Conservation (phyloP, 176 grass and related monocot genomes). For the Aegilops umbellulata region DNA sequence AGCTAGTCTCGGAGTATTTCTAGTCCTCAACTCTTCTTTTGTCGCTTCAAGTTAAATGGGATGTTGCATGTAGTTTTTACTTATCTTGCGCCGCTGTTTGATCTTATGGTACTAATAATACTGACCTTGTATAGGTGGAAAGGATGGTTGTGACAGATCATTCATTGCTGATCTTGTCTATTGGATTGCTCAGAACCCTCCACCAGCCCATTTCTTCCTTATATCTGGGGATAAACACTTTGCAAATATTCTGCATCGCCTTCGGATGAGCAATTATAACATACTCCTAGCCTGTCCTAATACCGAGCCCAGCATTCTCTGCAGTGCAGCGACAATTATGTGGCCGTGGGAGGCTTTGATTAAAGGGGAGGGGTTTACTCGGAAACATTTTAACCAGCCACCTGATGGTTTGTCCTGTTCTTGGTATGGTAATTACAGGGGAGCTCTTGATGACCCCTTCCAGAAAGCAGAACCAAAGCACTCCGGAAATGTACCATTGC, state of each 20-base stretch:
- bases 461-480: conserved; percentile 34
- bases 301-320: conserved; percentile 33
- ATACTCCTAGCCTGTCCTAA: conserved; percentile 66
- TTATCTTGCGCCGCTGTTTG: not conserved
- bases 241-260: conserved; percentile 72
- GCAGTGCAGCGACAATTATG: conserved; percentile 81
- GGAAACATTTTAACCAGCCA: conserved; percentile 72
- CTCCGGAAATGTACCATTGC: conserved; percentile 14
- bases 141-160: conserved; percentile 71
- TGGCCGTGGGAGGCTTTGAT: conserved; percentile 75
- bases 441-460: conserved; percentile 67
- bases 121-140: conserved; percentile 58
- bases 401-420: conserved; percentile 85
- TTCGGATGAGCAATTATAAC: conserved; percentile 96
- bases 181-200: conserved; percentile 92
- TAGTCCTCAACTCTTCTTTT: not conserved
- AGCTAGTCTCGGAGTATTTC: not conserved
- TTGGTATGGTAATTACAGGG: conserved; percentile 89
- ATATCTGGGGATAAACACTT: conserved; percentile 82
- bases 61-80: not conserved
- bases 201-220: conserved; percentile 87
- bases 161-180: conserved; percentile 80
- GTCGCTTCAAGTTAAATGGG: conserved; percentile 8
- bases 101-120: conserved; percentile 18
- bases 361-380: conserved; percentile 56